A percentile compares a stretch with the other conserved stretches of the same genome.
Evolutionary conservation across 352 stramenopile species (phyloP).

Genomic region (Phytopythium delawarense): DNA sequence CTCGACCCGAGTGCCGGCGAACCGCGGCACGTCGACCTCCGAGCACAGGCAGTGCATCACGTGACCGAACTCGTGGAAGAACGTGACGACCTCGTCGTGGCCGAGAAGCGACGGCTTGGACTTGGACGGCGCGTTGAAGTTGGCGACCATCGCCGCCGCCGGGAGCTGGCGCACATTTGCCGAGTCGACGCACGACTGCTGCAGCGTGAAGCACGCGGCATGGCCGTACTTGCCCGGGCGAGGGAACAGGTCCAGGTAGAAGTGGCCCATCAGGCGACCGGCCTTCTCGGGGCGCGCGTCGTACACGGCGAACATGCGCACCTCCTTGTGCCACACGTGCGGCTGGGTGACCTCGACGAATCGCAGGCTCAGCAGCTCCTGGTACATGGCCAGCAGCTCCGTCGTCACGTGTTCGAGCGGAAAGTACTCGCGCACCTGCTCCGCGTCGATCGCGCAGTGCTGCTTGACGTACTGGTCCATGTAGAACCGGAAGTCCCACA

Average conservation of each 20-base stretch:
- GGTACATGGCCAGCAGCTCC: constrained; percentile 85
- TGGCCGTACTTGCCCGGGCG: constrained; percentile 86
- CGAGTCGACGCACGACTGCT: constrained; percentile 75
- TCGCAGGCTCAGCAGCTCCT: constrained; percentile 82
- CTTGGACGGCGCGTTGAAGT: constrained; percentile 82
- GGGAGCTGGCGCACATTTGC: constrained; percentile 47
- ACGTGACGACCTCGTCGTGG: constrained; percentile 86
- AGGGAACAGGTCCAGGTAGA: constrained; percentile 88
- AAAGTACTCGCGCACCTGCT: constrained; percentile 88
- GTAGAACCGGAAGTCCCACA: constrained; percentile 91
- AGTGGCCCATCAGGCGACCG: constrained; percentile 71
- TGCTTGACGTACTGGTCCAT: constrained; percentile 86
- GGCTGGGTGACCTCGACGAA: constrained; percentile 78
- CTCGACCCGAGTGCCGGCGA: constrained; percentile 75
- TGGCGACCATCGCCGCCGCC: constrained; percentile 88
- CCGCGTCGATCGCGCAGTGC: constrained; percentile 82
- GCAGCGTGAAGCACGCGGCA: constrained; percentile 86
- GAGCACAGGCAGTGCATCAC: constrained; percentile 90
- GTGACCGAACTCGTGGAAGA: constrained; percentile 90
- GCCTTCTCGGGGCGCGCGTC: constrained; percentile 53
- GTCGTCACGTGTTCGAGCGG: constrained; percentile 82
- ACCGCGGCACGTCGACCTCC: constrained; percentile 70
- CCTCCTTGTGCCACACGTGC: constrained; percentile 87
- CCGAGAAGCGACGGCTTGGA: constrained; percentile 73
- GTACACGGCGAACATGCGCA: constrained; percentile 84